These are phyloP conservation scores for Termitomyces sp. DNA, from an alignment of 768 basidiomycete genomes.

Conservation along the genomic window DNA sequence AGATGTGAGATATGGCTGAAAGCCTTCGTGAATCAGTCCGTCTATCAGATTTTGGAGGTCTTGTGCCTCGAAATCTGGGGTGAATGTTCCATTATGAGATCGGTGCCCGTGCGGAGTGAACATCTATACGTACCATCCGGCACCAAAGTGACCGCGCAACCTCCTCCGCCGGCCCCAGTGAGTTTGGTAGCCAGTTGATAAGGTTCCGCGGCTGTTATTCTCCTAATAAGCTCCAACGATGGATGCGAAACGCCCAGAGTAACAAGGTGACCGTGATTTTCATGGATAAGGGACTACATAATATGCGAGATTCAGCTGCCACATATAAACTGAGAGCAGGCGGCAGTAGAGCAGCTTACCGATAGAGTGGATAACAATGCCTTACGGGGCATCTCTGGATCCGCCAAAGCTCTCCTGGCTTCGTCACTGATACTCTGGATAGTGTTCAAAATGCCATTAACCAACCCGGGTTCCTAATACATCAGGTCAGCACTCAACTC, in stretches of 20 bases:
- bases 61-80: slow-evolving; percentile 63
- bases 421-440: slow-evolving; percentile 87
- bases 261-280: slow-evolving; percentile 86
- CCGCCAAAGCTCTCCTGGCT: slow-evolving; percentile 69
- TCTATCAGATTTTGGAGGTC: slow-evolving; percentile 53
- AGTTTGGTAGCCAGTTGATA: slow-evolving; percentile 85
- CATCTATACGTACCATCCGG: slow-evolving; percentile 70
- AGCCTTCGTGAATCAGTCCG: slow-evolving; percentile 58
- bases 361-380: slow-evolving; percentile 62
- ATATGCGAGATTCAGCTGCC: slow-evolving; percentile 12
- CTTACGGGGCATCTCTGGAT: slow-evolving; percentile 63
- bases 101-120: slow-evolving; percentile 5
- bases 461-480: slow-evolving; percentile 75
- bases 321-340: neutral
- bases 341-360: slow-evolving; percentile 39
- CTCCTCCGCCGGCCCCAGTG: slow-evolving; percentile 97
- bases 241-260: slow-evolving; percentile 90
- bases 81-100: slow-evolving; percentile 11
- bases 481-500: slow-evolving; percentile 6
- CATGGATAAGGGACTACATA: slow-evolving; percentile 68
- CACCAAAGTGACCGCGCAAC: slow-evolving; percentile 93
- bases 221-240: slow-evolving; percentile 73
- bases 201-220: slow-evolving; percentile 57
- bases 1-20: slow-evolving; percentile 83
- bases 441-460: slow-evolving; percentile 68